Base-by-base conservation (phyloP, 1,139 yeast genomes). In the Hyphopichia khmerensis region DNA sequence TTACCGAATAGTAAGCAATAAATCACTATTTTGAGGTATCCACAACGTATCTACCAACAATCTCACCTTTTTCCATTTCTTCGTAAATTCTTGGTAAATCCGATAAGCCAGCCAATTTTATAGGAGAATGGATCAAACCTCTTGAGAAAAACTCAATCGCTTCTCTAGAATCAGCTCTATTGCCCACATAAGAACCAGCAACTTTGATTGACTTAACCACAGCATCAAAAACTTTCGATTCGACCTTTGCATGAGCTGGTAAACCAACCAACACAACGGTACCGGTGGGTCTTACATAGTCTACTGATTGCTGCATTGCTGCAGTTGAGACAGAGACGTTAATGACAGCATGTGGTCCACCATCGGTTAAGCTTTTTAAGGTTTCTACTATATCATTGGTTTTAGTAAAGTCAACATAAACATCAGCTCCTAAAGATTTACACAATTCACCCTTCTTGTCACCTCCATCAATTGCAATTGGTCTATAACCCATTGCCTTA, bases 211-310 rank as follows among this genome's bases (percentile, higher is more conserved):
- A 77, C 64, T 75, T 82, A 54, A 82, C 76, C 49, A 85, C 91
- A 42, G 85, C 77, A 49, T 66, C 69, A 68, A 85, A 82, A 44
- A 85, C 85, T 41, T 77, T 76, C 21, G 87, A 75, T 48, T 70
- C 68, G 51, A 77, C 79, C 57, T 77, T 73, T 41, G 91, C 87
- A 53, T 78, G 78, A 36, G 87, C 86, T 50, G 95, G 95, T 57
- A 87, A 72, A 53, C 95, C 95, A 52, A 87, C 93, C 56, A 84
- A 72, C 40, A 87, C 95, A 58, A 84, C 86, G 48, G 87, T 82
- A 63, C 95, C 95, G 45, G 80, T 73, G 27, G 88, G 68, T 66
- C 93, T 79, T 44, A 84, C 86, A 65, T 82, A 86, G 49, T 78
- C 74, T 49, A 82, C 72, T 17, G 95, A 84, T 58, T 80, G 83